Evolutionary conservation across 2,329 filamentous ascomycete genomes (phyloP), one percentile per base, ranked within the genome.

Genomic region (Ustulina deusta): DNA sequence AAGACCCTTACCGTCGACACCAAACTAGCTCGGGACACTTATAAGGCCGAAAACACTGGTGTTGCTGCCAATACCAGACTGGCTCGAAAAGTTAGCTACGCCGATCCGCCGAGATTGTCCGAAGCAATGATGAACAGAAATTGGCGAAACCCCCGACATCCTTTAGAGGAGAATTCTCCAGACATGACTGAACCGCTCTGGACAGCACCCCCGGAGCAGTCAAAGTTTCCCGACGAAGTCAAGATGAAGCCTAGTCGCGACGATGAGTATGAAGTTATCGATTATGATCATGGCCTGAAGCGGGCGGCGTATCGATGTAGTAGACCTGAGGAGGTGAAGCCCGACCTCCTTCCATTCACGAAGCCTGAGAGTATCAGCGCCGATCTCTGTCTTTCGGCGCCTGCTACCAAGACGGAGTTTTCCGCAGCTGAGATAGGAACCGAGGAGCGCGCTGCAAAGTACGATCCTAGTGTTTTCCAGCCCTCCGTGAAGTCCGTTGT

Each of bases 341-440:
- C 66, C 2, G 65, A 70, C 6, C 68, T 70, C 11, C 36, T 66
- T 29, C 68, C 65, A 20, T 70, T 61, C 40, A 70, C 51, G 11
- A 59, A 9, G n/a, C 1, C 66, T 60, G 74, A 65, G 44, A 72
- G 27, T 57, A 44, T 78, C 15, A 72, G 74, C 29, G 65, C 72
- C 1, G 74, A 75, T 20, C 72, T 75, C 15, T 77, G 76, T 40
- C 62, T 72, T 42, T 77, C 76, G 3, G 75, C 76, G 1, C 76
- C 76, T 15, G 69, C 76, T 9, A 74, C 74, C 15, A 77, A 76
- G 63, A 67, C 63, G 17, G 73, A 74, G 20, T 75, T 61, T 38
- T 65, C 60, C 1, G 48, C 58, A 0, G 69, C 65, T 6, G 60
- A 67, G 17, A 59, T 69, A 29, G 63, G 56, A 44, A 55, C 61